Evolutionary conservation across 2,329 filamentous ascomycete genomes (phyloP), one percentile per base, ranked within the genome.

Genomic region (Exophiala oligosperma): DNA sequence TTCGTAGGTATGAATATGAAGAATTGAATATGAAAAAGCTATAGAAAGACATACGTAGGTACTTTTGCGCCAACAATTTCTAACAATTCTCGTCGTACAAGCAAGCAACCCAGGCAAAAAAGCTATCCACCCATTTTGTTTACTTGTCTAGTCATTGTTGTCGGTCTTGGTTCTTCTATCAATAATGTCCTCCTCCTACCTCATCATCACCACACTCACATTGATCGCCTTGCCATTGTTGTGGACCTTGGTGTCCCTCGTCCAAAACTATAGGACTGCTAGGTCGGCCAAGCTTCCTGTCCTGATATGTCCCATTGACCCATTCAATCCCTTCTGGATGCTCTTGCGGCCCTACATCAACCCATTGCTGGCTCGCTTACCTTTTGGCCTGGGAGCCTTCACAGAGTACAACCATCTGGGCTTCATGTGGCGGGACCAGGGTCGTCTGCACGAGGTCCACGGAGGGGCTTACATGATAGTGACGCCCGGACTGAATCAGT

Each of bases 311-410:
- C 59, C 59, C 37, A 29, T 59, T 40, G 49, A 51, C 24, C 52
- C 46, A 23, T 54, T 59, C 52, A 58, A 56, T 24, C 47, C 56
- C 5, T 41, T 56, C 37, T 59, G 55, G 56, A 52, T 52, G 26
- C 21, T 59, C 40, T 35, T 50, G 6, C 43, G 47, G 7, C 40
- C 49, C 24, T 54, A 48, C 32, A 37, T 49, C 8, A 56, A 49
- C 21, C 51, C 46, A 17, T 2, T 61, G 17, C 47, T 55, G 21
- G 17, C 40, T 12, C n/a, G 23, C 40, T 48, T 49, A 46, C 44
- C 56, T 4, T 23, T 52, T 35, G 48, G 37, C n/a, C 47, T 61
- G 32, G 38, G 59, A 17, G 4, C n/a, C n/a, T 55, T 28, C 43
- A 50, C 52, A 14, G 28, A 49, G 12, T 59, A 48, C 38, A 58